Evolutionary conservation across 2,329 filamentous ascomycete genomes (phyloP).

Genomic region (Endocalyx cinctus): DNA sequence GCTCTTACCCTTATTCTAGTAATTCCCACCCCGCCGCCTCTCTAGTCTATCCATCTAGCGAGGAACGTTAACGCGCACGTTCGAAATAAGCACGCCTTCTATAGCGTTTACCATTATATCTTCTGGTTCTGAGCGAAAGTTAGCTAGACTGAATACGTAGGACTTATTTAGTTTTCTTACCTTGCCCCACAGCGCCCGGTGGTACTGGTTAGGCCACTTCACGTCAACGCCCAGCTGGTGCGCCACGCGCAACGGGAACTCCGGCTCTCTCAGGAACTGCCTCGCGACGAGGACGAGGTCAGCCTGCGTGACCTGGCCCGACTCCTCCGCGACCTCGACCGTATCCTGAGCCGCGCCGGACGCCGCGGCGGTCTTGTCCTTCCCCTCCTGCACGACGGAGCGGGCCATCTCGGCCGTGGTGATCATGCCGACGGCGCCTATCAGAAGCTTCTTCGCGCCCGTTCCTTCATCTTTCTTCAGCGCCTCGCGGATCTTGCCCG

Average conservation of each 20-base stretch:
- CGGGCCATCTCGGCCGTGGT: conserved; percentile 40
- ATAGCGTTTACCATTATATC: no score
- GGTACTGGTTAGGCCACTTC: conserved; percentile 66
- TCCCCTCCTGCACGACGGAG: conserved; percentile 36
- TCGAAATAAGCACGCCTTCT: no score
- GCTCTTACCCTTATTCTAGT: no score
- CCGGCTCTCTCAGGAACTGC: conserved; percentile 78
- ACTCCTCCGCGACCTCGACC: conserved; percentile 36
- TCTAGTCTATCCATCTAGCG: no score
- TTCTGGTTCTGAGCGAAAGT: no score
- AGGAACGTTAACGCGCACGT: no score
- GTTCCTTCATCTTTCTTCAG: conserved; percentile 53
- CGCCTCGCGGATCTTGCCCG: conserved; percentile 64
- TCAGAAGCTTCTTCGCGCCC: conserved; percentile 51
- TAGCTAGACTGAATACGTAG: no score
- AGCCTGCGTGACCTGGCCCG: conserved; percentile 39
- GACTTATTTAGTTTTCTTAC: no score
- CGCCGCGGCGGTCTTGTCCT: conserved; percentile 35
- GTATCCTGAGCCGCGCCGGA: conserved; percentile 29
- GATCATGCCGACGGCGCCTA: conserved; percentile 50
- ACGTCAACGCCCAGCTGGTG: conserved; percentile 67
- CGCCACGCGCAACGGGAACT: conserved; percentile 69
- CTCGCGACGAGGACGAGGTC: conserved; percentile 73
- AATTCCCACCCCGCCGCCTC: no score
- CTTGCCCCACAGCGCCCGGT: conserved; percentile 32